Evolutionary conservation across 2,329 filamentous ascomycete species (phyloP).

Genomic region (Colletotrichum sp.): DNA sequence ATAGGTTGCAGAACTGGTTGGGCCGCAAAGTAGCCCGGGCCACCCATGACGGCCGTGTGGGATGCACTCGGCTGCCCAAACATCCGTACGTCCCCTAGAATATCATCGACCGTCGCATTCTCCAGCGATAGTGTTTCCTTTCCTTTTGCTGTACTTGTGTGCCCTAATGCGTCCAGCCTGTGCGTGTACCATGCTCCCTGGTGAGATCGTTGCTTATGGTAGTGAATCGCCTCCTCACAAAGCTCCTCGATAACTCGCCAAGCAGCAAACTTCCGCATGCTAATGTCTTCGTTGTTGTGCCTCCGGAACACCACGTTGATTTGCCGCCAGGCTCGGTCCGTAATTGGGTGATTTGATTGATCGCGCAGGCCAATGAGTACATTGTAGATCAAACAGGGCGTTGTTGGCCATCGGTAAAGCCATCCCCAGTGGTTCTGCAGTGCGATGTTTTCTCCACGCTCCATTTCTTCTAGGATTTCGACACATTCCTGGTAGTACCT

Average conservation of each 20-base stretch:
- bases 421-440: slow-evolving; percentile 20
- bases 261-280: slow-evolving; percentile 18
- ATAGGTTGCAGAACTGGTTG: neutral
- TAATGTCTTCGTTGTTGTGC: slow-evolving; percentile 22
- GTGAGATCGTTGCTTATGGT: slow-evolving; percentile 19
- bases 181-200: slow-evolving; percentile 25
- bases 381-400: slow-evolving; percentile 6
- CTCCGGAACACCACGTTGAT: slow-evolving; percentile 20
- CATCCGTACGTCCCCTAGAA: slow-evolving; percentile 19
- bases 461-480: slow-evolving; percentile 22
- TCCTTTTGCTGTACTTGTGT: neutral
- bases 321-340: slow-evolving; percentile 24
- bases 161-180: slow-evolving; percentile 20
- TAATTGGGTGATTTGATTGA: slow-evolving; percentile 12
- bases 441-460: slow-evolving; percentile 17
- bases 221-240: slow-evolving; percentile 24
- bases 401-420: slow-evolving; percentile 22
- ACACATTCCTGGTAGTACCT: slow-evolving; percentile 16
- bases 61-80: slow-evolving; percentile 7
- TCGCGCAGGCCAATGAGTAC: slow-evolving; percentile 20
- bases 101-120: slow-evolving; percentile 15
- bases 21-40: neutral
- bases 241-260: slow-evolving; percentile 23
- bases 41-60: neutral
- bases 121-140: neutral